phyloP scores from a whole-genome alignment of 2,329 filamentous ascomycete species.

The Claviceps paspali region DNA sequence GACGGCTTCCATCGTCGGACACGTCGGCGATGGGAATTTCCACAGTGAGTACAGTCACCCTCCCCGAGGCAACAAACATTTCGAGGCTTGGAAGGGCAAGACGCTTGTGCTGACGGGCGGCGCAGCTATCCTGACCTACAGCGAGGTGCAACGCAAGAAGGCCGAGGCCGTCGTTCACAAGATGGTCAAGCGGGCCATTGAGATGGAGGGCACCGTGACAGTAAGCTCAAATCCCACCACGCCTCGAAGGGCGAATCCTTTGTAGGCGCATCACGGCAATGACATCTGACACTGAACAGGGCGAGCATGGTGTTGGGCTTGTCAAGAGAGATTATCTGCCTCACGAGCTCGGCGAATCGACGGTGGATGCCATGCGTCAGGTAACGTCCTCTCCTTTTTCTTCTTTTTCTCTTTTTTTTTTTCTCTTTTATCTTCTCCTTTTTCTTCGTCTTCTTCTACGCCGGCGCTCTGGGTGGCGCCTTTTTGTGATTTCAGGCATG shows the following conservation, averaged over 20 bases:
- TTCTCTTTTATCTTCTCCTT: background rate
- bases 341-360: slow-evolving; percentile 58
- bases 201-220: slow-evolving; percentile 73
- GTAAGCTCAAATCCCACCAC: too few relatives aligned
- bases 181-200: slow-evolving; percentile 76
- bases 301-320: slow-evolving; percentile 71
- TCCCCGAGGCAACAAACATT: too few relatives aligned
- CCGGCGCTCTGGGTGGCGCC: too few relatives aligned
- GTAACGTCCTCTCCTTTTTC: slow-evolving; percentile 28
- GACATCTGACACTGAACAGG: slow-evolving; percentile 22
- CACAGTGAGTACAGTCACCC: slow-evolving; percentile 34
- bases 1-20: slow-evolving; percentile 44
- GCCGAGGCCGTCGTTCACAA: slow-evolving; percentile 61
- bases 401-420: background rate
- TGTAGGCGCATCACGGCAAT: too few relatives aligned
- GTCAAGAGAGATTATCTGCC: slow-evolving; percentile 74
- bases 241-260: too few relatives aligned
- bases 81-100: too few relatives aligned
- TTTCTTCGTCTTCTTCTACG: too few relatives aligned
- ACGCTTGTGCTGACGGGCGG: too few relatives aligned
- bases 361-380: slow-evolving; percentile 73
- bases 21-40: slow-evolving; percentile 69
- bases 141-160: slow-evolving; percentile 48
- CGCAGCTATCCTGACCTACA: slow-evolving; percentile 44
- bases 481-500: too few relatives aligned